phyloP scores from a whole-genome alignment of 2,329 filamentous ascomycete genomes.

The Fusarium sp. region DNA sequence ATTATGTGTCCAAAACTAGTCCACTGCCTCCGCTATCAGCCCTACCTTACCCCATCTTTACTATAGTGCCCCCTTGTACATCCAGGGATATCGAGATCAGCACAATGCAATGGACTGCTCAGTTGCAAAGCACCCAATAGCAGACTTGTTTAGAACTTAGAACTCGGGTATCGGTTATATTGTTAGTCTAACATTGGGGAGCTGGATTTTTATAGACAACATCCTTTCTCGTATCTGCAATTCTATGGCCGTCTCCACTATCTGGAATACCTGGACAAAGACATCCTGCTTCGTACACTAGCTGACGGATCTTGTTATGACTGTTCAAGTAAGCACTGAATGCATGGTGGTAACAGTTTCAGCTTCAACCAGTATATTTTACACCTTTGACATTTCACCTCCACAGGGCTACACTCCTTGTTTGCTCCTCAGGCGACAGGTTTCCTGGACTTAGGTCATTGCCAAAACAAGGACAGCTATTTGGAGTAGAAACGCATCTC shows the following conservation, averaged over 20 bases:
- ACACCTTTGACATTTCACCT: neutral
- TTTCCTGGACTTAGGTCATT: neutral
- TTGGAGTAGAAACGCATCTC: conserved; percentile 59
- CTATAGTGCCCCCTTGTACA: no score
- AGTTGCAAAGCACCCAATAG: neutral
- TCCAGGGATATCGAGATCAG: no score
- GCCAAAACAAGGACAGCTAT: conserved; percentile 1
- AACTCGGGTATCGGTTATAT: neutral
- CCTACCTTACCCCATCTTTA: no score
- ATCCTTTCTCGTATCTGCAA: neutral
- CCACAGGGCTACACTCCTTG: neutral
- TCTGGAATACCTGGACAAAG: neutral
- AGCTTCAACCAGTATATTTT: neutral
- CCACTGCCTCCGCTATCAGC: no score
- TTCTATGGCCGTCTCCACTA: neutral
- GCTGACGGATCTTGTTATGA: neutral
- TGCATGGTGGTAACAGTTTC: neutral
- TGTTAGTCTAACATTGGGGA: neutral
- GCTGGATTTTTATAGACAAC: neutral
- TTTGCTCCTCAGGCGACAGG: neutral
- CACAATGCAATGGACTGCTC: neutral
- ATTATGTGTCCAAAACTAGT: neutral
- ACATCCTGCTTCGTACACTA: neutral
- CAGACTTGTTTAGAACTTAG: neutral
- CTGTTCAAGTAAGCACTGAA: neutral